These are phyloP conservation scores for Aquilaria malaccensis DNA, from an alignment of 345 rosid genomes.

Conservation along the genomic window DNA sequence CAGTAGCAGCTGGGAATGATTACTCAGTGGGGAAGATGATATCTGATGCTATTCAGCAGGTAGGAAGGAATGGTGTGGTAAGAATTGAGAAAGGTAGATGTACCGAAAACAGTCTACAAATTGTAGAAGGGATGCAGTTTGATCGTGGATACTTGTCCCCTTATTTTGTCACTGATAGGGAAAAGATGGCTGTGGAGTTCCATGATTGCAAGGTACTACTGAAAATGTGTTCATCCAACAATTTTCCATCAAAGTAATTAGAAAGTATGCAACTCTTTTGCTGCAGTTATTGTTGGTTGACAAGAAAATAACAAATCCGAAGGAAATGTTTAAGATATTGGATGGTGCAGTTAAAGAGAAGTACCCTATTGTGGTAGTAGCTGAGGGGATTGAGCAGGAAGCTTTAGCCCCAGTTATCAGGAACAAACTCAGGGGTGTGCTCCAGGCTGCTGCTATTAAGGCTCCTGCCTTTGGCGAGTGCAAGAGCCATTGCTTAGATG, in stretches of 20 bases:
- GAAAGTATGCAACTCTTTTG: slow-evolving; percentile 21
- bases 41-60: slow-evolving; percentile 51
- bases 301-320: slow-evolving; percentile 65
- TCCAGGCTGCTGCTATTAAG: slow-evolving; percentile 80
- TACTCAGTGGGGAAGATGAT: slow-evolving; percentile 68
- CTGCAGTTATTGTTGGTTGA: slow-evolving; percentile 88
- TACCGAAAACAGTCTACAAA: slow-evolving; percentile 46
- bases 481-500: slow-evolving; percentile 88
- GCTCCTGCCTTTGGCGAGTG: slow-evolving; percentile 90
- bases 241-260: slow-evolving; percentile 23
- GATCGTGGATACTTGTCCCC: slow-evolving; percentile 83
- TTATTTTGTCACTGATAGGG: slow-evolving; percentile 69
- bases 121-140: slow-evolving; percentile 92
- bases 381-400: slow-evolving; percentile 68
- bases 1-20: slow-evolving; percentile 89
- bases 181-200: slow-evolving; percentile 58
- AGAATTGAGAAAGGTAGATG: slow-evolving; percentile 65
- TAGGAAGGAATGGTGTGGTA: slow-evolving; percentile 69
- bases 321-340: slow-evolving; percentile 80
- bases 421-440: slow-evolving; percentile 75
- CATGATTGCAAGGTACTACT: slow-evolving; percentile 71
- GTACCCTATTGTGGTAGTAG: slow-evolving; percentile 68
- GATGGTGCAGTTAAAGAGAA: slow-evolving; percentile 84
- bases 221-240: slow-evolving; percentile 1
- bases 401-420: slow-evolving; percentile 80